Percentiles rank a stretch among this genome's conserved stretches.
These are phyloP conservation scores for Ganoderma sp. DNA, from an alignment of 1,284 basidiomycete species.

Conservation along the genomic window DNA sequence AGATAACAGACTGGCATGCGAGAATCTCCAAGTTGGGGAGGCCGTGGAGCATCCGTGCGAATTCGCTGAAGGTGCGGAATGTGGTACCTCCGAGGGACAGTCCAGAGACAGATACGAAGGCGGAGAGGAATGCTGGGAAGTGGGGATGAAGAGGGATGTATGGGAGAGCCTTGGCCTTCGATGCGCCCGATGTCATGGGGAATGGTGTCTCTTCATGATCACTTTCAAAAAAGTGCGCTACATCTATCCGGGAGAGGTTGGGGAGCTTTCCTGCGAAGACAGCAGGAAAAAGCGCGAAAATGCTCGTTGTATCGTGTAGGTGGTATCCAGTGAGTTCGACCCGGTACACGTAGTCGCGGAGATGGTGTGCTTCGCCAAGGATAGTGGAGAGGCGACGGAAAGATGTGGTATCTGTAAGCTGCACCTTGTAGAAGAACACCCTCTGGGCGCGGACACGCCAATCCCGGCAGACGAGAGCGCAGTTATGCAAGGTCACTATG, in stretches of 20 bases:
- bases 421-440: background rate
- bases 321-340: background rate
- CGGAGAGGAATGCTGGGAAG: background rate
- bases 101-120: background rate
- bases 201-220: background rate
- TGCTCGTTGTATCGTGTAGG: background rate
- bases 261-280: background rate
- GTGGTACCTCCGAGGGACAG: too few species aligned
- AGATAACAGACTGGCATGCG: background rate
- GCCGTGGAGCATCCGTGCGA: background rate
- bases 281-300: background rate
- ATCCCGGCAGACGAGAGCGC: too few species aligned
- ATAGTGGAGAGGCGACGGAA: background rate
- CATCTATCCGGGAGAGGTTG: background rate
- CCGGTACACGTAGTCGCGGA: background rate
- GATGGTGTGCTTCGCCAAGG: background rate
- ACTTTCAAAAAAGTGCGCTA: background rate
- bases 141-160: background rate
- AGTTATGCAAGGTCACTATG: too few species aligned
- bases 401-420: background rate
- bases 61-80: background rate
- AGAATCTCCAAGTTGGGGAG: background rate
- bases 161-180: background rate
- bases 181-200: background rate
- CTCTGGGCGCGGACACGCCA: too few species aligned